A percentile compares a stretch with the other conserved stretches of the same genome.
Evolutionary conservation across 345 rosid genomes (phyloP).

Genomic region (Dipteronia dyeriana): DNA sequence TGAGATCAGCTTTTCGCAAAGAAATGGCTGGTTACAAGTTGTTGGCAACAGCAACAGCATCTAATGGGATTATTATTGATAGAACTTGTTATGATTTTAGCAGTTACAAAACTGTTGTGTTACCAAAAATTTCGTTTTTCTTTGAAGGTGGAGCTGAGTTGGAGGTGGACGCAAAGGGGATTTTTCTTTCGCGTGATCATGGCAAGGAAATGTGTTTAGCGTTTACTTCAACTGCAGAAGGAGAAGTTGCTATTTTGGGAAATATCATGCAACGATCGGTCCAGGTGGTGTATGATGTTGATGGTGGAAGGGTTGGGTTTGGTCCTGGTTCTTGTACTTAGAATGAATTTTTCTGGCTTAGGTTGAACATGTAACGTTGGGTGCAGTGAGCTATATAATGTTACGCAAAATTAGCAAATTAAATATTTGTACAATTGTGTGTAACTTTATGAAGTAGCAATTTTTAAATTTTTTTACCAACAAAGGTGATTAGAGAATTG

Average conservation of each 20-base stretch:
- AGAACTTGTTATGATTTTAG: conserved; percentile 35
- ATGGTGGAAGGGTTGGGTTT: background rate
- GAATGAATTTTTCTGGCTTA: background rate
- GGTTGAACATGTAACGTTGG: too few relatives aligned
- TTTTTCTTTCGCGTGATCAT: background rate
- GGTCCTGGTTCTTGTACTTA: background rate
- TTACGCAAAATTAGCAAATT: too few relatives aligned
- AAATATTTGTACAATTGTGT: too few relatives aligned
- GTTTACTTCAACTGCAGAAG: conserved; percentile 13
- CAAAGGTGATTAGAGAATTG: too few relatives aligned
- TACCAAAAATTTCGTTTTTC: conserved; percentile 25
- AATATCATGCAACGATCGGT: background rate
- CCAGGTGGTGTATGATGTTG: background rate
- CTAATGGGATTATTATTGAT: conserved; percentile 24
- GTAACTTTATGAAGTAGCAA: too few relatives aligned
- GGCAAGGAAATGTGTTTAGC: conserved; percentile 23
- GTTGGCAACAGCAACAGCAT: background rate
- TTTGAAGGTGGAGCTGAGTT: conserved; percentile 18
- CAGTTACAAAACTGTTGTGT: background rate
- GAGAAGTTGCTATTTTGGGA: background rate
- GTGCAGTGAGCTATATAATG: too few relatives aligned
- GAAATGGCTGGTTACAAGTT: conserved; percentile 27
- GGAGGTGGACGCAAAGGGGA: conserved; percentile 22
- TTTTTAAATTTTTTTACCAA: too few relatives aligned
- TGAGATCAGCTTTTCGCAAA: conserved; percentile 20